Evolutionary conservation across 371 early-diverging fungal species (phyloP), one percentile per base, ranked within the genome.

Genomic region (Choanephora cucurbitarum): DNA sequence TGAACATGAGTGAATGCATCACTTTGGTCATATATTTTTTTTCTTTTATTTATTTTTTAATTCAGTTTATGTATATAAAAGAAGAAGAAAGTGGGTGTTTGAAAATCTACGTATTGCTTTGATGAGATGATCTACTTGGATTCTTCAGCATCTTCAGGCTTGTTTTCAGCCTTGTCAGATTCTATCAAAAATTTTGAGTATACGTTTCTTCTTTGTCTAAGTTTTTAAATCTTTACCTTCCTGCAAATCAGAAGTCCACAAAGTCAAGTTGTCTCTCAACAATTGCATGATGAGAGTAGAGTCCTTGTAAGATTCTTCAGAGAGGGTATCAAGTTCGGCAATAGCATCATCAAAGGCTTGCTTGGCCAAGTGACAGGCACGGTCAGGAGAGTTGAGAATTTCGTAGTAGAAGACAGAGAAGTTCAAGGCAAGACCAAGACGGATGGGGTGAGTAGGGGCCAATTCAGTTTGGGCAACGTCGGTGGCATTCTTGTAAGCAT

Each of bases 361-460:
- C 83, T 97, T 97, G 73, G 99, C 99, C 59, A 99, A 81, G 66
- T 94, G 94, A 83, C 99, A 98, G 32, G 99, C 99, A 67, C 93
- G 90, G 79, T 96, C 97, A 52, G 97, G 94, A 21, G 96, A 92
- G 86, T 98, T 99, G 72, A 97, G 84, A 71, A 99, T 99, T 83
- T 99, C 99, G 78, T 98, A 99, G 90, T 97, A 97, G 85, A 99
- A 99, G 40, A 99, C 99, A 10, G 99, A 99, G 84, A 96, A 99
- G 93, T 99, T 99, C 71, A 99, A 87, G 55, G 98, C 97, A 60
- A 99, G 88, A 51, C 99, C 99, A 44, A 99, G 91, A 62, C 98
- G 95, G 72, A 99, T 96, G 50, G 99, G 99, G 84, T 98, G 97
- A 51, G 99, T 99, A 40, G 97, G 91, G 31, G 96, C 89, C 14